phyloP scores from a whole-genome alignment of 345 rosid genomes.

The Eucalyptus erythrocorys region DNA sequence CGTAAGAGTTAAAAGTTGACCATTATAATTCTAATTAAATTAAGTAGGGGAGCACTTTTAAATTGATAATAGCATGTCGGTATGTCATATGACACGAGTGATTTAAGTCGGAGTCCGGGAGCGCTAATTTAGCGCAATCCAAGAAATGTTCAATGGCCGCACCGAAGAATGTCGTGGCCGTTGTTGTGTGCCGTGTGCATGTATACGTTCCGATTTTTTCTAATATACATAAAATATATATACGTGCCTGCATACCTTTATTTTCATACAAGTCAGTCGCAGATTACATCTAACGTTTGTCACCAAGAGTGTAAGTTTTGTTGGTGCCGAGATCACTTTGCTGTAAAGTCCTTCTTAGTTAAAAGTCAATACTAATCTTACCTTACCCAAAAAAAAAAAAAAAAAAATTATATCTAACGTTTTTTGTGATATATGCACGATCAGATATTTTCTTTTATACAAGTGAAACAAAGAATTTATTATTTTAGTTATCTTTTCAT shows the following conservation, averaged over 20 bases:
- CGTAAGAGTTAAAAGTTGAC: background rate
- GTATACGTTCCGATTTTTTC: background rate
- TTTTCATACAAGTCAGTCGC: background rate
- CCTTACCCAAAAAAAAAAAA: too few relatives aligned
- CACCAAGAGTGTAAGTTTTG: too few relatives aligned
- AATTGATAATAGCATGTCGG: background rate
- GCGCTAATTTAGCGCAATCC: background rate
- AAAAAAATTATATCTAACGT: background rate
- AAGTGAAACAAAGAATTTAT: background rate
- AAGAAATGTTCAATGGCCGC: background rate
- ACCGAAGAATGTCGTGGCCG: background rate
- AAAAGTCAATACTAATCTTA: too few relatives aligned
- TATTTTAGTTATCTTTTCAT: background rate
- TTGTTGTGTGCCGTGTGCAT: background rate
- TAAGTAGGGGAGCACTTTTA: background rate
- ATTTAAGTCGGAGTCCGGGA: background rate
- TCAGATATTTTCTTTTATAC: background rate
- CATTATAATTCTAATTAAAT: background rate
- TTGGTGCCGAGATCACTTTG: too few relatives aligned
- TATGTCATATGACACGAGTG: background rate
- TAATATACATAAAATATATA: too few relatives aligned
- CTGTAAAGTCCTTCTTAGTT: too few relatives aligned
- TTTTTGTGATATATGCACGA: background rate
- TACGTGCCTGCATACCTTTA: background rate
- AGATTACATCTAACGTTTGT: background rate